Base-by-base conservation (phyloP, 2,329 filamentous ascomycete genomes). In the Ophiostoma pallidulum region DNA sequence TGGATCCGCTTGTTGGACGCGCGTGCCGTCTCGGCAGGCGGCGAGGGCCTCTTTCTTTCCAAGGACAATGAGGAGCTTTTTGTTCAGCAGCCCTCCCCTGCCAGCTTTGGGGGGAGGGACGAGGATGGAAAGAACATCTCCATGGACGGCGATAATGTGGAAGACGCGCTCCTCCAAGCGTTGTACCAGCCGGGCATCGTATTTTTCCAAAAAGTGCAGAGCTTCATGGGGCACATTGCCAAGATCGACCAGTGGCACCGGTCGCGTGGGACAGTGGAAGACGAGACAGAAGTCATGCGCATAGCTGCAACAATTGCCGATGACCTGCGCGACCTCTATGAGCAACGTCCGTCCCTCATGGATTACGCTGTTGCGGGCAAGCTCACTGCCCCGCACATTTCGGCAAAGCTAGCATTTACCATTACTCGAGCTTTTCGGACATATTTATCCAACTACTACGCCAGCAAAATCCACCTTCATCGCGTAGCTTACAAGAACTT, bases 141-240 rank as follows among this genome's bases (percentile, higher is more conserved):
- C 24, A 10, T 28, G 5, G 24, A 28, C 24, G 24, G 66, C 19
- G 56, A 60, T 8, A 66, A 69, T 41, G 66, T 67, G 12, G 70
- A 75, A 42, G 71, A 77, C 35, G 67, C 73, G 2, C 60, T 78
- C 0, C 77, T 76, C 50, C 72, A 77, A 49, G 66, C 73, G 0
- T 58, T 77, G 3, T 76, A 75, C 51, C 70, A 74, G n/a, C 74
- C 73, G 0, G 73, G 73, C 0, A 69, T 76, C 16, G 62, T 73
- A 3, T 78, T 79, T 57, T 78, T 74, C 53, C 74, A 78, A 47
- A 74, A 76, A 51, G 72, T 77, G 0, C 74, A 75, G 56, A 73
- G 69, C 29, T 76, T 77, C 56, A 75, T 76, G 62, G 74, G 74
- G 2, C 66, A 72, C 5, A 76, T 78, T 41, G 72, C 74, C 7